These are phyloP conservation scores for Aspergillus fijiensis DNA, from an alignment of 2,329 filamentous ascomycete species.

Conservation along the genomic window DNA sequence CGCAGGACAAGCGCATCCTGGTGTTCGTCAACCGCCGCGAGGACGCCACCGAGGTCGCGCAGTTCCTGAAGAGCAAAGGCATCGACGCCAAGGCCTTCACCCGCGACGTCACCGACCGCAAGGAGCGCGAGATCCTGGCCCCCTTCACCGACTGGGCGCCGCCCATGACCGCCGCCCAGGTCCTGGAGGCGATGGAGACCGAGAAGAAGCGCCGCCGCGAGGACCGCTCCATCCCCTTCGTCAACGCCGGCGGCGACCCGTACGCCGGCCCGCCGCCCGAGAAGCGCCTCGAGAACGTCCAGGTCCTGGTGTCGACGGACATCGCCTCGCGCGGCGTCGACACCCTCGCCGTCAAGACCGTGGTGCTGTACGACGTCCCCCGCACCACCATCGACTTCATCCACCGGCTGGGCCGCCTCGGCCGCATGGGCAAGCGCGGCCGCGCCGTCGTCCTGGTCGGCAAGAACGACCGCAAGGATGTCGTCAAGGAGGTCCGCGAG, in stretches of 20 bases:
- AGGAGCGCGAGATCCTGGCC: conserved; percentile 73
- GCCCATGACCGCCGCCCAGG: conserved; percentile 38
- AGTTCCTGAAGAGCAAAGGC: conserved; percentile 78
- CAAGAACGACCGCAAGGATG: conserved; percentile 82
- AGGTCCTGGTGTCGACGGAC: conserved; percentile 92
- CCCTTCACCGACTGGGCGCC: conserved; percentile 61
- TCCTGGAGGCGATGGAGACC: conserved; percentile 32
- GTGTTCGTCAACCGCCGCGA: conserved; percentile 98
- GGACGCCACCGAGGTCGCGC: conserved; percentile 75
- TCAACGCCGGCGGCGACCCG: conserved; percentile 29
- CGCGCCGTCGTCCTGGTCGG: conserved; percentile 88
- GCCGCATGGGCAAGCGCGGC: conserved; percentile 87
- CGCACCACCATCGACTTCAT: conserved; percentile 98
- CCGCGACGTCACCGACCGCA: conserved; percentile 75
- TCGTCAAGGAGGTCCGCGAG: conserved; percentile 87
- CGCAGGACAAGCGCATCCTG: conserved; percentile 78
- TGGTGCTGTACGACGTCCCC: conserved; percentile 95
- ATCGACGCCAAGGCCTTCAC: conserved; percentile 85
- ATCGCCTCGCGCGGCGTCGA: conserved; percentile 91
- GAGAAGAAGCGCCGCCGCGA: conserved; percentile 17
- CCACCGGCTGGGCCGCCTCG: conserved; percentile 86
- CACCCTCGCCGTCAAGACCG: conserved; percentile 84
- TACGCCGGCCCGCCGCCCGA: conserved; percentile 22
- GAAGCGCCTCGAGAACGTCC: conserved; percentile 60
- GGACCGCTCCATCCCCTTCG: conserved; percentile 43